phyloP scores from a whole-genome alignment of 1,139 yeast genomes.

The Geotrichum carabidarum region DNA sequence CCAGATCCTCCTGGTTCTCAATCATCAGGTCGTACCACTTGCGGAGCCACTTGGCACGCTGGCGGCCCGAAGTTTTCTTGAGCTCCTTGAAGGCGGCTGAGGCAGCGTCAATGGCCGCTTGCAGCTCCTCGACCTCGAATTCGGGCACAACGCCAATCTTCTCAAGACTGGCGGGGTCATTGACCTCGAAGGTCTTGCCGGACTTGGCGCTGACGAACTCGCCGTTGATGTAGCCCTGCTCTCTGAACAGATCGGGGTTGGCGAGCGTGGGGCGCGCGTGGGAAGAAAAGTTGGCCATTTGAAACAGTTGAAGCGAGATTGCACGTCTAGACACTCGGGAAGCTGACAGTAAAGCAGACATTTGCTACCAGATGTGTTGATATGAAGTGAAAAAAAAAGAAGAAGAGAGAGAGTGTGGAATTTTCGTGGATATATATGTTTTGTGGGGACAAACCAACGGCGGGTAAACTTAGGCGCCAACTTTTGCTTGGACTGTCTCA shows the following conservation, averaged over 20 bases:
- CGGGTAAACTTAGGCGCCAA: not conserved
- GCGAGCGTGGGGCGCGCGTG: slow-evolving; percentile 36
- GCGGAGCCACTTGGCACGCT: slow-evolving; percentile 62
- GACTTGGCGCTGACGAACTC: slow-evolving; percentile 56
- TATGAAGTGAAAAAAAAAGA: not conserved
- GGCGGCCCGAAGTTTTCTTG: slow-evolving; percentile 55
- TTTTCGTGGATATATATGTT: not conserved
- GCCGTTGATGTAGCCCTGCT: slow-evolving; percentile 64
- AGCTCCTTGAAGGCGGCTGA: slow-evolving; percentile 54
- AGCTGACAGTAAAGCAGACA: slow-evolving; percentile 3
- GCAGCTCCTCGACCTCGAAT: slow-evolving; percentile 45
- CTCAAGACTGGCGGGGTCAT: slow-evolving; percentile 69
- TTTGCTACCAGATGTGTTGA: not conserved
- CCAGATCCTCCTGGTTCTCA: slow-evolving; percentile 69
- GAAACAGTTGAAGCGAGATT: not conserved
- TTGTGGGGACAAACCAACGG: not conserved
- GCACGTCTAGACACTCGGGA: not conserved
- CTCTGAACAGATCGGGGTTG: slow-evolving; percentile 53
- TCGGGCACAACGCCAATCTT: slow-evolving; percentile 55
- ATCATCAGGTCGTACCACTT: slow-evolving; percentile 57
- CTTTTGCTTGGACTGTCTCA: not conserved
- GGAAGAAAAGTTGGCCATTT: slow-evolving; percentile 13
- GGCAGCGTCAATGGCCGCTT: slow-evolving; percentile 54
- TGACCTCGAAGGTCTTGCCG: slow-evolving; percentile 55
- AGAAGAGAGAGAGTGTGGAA: not conserved